Conservation (phyloP, 331 rosid species). For the Pyrus hybrid region DNA sequence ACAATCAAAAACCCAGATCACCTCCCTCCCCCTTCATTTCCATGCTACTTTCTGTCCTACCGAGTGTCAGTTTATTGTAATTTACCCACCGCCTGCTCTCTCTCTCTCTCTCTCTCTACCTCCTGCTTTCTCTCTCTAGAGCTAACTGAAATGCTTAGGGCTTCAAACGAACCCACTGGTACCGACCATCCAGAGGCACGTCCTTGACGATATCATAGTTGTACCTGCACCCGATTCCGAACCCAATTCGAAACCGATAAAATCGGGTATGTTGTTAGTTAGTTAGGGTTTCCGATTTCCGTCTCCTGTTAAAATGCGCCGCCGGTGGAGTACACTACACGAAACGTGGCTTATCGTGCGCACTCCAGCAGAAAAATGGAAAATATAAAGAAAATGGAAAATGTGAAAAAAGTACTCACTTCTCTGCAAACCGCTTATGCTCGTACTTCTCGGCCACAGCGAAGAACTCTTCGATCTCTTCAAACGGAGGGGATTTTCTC, state of each 20-base stretch:
- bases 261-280: constrained; percentile 37
- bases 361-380: not conserved
- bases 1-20: not conserved
- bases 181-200: constrained; percentile 81
- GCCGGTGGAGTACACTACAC: not conserved
- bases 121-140: not conserved
- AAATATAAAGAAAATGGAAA: not conserved
- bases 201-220: constrained; percentile 81
- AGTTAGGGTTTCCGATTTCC: constrained; percentile 42
- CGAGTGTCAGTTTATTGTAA: constrained; percentile 32
- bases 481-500: constrained; percentile 28
- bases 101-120: no score
- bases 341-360: constrained; percentile 31
- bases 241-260: not conserved
- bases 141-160: constrained; percentile 15
- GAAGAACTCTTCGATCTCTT: constrained; percentile 79
- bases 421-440: constrained; percentile 63
- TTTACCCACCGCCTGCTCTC: not conserved
- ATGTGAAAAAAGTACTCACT: constrained; percentile 36
- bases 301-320: constrained; percentile 29
- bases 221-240: constrained; percentile 48
- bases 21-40: not conserved
- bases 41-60: constrained; percentile 25
- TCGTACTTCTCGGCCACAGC: constrained; percentile 62
- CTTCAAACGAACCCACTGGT: constrained; percentile 78